A percentile compares a stretch with the other conserved stretches of the same genome.
Evolutionary conservation across 495 filamentous ascomycete genomes (phyloP).

Genomic region (Aspergillus baeticus): DNA sequence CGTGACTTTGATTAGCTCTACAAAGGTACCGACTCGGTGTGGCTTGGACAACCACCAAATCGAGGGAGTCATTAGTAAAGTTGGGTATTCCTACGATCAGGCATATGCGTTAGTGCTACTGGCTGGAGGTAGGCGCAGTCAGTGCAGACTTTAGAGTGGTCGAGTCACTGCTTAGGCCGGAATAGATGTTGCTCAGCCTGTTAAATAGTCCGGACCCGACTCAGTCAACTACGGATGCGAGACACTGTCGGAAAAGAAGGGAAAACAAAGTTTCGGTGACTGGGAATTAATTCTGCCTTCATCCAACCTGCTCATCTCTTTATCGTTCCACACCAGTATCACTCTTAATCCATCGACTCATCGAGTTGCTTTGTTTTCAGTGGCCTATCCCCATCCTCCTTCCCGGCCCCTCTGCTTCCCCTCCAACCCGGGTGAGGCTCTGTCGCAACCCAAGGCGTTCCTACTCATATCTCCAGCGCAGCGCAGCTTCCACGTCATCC

Average conservation of each 20-base stretch:
- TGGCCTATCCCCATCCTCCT: not conserved
- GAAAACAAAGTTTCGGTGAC: not conserved
- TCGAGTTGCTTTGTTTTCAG: not conserved
- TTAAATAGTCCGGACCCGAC: conserved; percentile 1
- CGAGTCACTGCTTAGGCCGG: not conserved
- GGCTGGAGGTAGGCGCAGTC: not conserved
- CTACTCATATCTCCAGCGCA: conserved; percentile 3
- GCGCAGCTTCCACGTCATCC: conserved; percentile 3
- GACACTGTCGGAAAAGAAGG: not conserved
- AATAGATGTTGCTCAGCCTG: not conserved
- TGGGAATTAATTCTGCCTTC: not conserved
- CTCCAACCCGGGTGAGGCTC: conserved; percentile 16
- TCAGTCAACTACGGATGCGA: not conserved
- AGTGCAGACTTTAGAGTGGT: not conserved
- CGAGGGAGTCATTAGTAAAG: not conserved
- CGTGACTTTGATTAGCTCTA: not conserved
- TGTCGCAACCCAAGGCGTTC: conserved; percentile 11
- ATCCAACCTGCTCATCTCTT: not conserved
- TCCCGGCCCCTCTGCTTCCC: conserved; percentile 10
- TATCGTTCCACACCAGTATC: not conserved
- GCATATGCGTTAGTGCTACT: not conserved
- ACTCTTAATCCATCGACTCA: not conserved
- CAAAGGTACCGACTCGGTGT: not conserved
- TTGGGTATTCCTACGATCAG: not conserved
- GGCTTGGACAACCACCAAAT: not conserved